Evolutionary conservation across 2,329 filamentous ascomycete species (phyloP).

Genomic region (Pleomassaria siparia): DNA sequence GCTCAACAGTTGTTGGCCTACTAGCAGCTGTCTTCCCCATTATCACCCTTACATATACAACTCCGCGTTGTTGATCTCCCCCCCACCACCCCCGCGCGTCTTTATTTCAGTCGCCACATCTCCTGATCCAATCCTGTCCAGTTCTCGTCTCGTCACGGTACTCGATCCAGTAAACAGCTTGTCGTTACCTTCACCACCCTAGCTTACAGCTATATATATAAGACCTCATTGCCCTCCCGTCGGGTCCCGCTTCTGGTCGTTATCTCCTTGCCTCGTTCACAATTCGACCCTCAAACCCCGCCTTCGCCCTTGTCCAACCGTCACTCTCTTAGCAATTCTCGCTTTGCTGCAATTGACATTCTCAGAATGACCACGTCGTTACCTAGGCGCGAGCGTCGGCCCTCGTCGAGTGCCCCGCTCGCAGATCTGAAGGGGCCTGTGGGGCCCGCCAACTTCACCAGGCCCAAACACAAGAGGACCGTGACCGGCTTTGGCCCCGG

Average conservation of each 20-base stretch:
- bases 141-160: too few relatives aligned
- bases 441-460: conserved; percentile 74
- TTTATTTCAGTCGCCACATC: conserved; percentile 7
- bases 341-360: conserved; percentile 31
- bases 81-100: conserved; percentile 4
- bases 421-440: conserved; percentile 84
- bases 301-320: conserved; percentile 26
- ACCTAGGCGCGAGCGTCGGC: conserved; percentile 71
- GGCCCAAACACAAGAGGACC: conserved; percentile 97
- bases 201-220: conserved; percentile 1
- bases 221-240: conserved; percentile 1
- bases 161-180: background rate
- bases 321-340: conserved; percentile 25
- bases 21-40: conserved; percentile 11
- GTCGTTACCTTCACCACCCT: conserved; percentile 6
- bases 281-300: conserved; percentile 25
- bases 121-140: conserved; percentile 3
- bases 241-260: conserved; percentile 7
- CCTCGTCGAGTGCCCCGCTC: conserved; percentile 79
- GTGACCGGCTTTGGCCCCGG: conserved; percentile 86
- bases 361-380: conserved; percentile 30
- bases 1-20: conserved; percentile 19
- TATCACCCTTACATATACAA: background rate
- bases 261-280: conserved; percentile 9
- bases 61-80: background rate